Conservation (phyloP, 768 basidiomycete species). For the Calvatia gigantea region DNA sequence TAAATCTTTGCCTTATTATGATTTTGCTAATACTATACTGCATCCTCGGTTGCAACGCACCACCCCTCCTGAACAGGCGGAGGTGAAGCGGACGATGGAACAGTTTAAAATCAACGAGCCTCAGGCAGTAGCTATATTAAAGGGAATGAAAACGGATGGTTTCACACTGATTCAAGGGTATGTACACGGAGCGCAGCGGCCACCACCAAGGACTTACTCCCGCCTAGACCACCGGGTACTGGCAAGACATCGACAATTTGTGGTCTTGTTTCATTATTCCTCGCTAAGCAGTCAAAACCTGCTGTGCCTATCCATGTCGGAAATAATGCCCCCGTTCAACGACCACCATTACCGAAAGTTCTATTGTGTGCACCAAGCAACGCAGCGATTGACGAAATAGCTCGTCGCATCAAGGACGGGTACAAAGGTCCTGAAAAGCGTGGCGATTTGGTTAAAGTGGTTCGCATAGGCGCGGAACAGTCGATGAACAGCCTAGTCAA, state of each 20-base stretch:
- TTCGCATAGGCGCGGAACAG: conserved; percentile 81
- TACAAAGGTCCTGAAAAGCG: conserved; percentile 54
- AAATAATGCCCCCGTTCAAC: conserved; percentile 33
- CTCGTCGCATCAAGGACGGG: conserved; percentile 81
- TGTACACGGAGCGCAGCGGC: conserved; percentile 13
- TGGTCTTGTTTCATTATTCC: conserved; percentile 82
- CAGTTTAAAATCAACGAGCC: conserved; percentile 84
- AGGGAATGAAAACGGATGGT: conserved; percentile 65
- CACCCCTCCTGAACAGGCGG: conserved; percentile 40
- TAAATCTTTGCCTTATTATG: conserved; percentile 78
- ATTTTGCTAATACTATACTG: conserved; percentile 68
- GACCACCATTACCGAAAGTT: conserved; percentile 54
- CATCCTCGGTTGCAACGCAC: conserved; percentile 55
- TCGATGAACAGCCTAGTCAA: conserved; percentile 76
- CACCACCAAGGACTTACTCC: not conserved
- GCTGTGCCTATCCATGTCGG: conserved; percentile 51
- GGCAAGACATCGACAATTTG: conserved; percentile 99
- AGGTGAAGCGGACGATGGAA: conserved; percentile 64
- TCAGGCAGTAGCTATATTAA: conserved; percentile 85
- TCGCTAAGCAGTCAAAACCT: conserved; percentile 61
- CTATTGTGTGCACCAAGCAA: conserved; percentile 97
- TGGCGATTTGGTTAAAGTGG: conserved; percentile 46
- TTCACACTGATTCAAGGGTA: conserved; percentile 96
- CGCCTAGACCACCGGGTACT: conserved; percentile 86
- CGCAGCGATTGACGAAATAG: conserved; percentile 97